A percentile compares a stretch with the other conserved stretches of the same genome.
phyloP scores from a whole-genome alignment of 805 yeast genomes.

The Allodekkera sacchari region DNA sequence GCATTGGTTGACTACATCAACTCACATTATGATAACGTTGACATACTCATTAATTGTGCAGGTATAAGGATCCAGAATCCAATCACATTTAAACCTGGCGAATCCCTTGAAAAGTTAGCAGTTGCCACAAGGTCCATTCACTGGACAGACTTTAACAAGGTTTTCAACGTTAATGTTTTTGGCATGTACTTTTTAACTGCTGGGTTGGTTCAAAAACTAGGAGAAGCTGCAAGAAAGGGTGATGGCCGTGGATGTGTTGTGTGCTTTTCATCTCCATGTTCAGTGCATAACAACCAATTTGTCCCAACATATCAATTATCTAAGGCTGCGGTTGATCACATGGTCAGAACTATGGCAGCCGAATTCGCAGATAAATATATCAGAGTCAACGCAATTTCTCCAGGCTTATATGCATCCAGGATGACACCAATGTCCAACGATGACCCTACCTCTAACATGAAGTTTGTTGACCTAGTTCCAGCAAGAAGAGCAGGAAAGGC shows the following conservation, averaged over 20 bases:
- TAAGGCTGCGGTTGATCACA: constrained; percentile 15
- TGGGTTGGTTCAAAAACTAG: constrained; percentile 14
- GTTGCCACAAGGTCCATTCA: constrained; percentile 15
- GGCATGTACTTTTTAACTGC: constrained; percentile 19
- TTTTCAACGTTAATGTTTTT: constrained; percentile 17
- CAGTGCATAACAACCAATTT: constrained; percentile 17
- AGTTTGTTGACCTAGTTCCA: constrained; percentile 13
- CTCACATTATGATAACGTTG: constrained; percentile 12
- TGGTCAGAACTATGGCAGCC: constrained; percentile 21
- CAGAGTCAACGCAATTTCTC: constrained; percentile 17
- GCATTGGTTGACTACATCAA: constrained; percentile 12
- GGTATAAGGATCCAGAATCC: constrained; percentile 17
- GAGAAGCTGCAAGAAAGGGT: constrained; percentile 16
- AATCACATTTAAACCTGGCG: constrained; percentile 12
- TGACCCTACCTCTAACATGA: constrained; percentile 15
- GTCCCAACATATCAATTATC: constrained; percentile 17
- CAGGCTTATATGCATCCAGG: constrained; percentile 15
- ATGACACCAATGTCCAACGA: constrained; percentile 17
- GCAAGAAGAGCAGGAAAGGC: constrained; percentile 15
- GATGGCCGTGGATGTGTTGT: constrained; percentile 16
- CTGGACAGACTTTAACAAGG: constrained; percentile 15
- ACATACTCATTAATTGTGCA: constrained; percentile 16
- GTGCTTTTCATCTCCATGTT: constrained; percentile 16
- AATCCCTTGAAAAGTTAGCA: constrained; percentile 11
- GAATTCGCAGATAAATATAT: constrained; percentile 18